Evolutionary conservation across 257 asterid genomes (phyloP).

Genomic region (Solanum pinnatisectum): DNA sequence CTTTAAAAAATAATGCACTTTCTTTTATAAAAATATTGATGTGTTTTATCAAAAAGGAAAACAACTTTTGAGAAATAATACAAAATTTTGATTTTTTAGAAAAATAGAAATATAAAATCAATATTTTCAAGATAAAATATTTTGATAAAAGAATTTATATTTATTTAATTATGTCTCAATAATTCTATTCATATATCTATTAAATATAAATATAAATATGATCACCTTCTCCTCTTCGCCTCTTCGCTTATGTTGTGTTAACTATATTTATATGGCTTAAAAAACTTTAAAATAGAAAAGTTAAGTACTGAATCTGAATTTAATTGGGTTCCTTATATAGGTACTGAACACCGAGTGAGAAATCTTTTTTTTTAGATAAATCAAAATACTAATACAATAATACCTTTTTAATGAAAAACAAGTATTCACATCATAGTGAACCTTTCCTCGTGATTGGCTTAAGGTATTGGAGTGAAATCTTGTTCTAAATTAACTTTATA

Average conservation of each 20-base stretch:
- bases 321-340: too few relatives aligned
- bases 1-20: too few relatives aligned
- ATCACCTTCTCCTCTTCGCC: neutral
- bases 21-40: too few relatives aligned
- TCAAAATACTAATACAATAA: neutral
- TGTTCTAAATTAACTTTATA: neutral
- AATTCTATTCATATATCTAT: neutral
- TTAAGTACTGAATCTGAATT: too few relatives aligned
- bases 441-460: neutral
- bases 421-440: fast-evolving
- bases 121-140: neutral
- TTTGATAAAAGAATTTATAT: neutral
- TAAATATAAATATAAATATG: neutral
- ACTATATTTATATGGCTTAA: neutral
- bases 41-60: neutral
- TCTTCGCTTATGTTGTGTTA: neutral
- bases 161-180: neutral
- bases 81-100: too few relatives aligned
- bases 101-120: too few relatives aligned
- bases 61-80: neutral
- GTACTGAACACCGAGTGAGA: fast-evolving
- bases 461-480: neutral
- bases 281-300: neutral
- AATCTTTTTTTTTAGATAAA: neutral
- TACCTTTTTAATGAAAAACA: neutral